Evolutionary conservation across 371 early-diverging fungal genomes (phyloP).

Genomic region (Antonospora locustae): DNA sequence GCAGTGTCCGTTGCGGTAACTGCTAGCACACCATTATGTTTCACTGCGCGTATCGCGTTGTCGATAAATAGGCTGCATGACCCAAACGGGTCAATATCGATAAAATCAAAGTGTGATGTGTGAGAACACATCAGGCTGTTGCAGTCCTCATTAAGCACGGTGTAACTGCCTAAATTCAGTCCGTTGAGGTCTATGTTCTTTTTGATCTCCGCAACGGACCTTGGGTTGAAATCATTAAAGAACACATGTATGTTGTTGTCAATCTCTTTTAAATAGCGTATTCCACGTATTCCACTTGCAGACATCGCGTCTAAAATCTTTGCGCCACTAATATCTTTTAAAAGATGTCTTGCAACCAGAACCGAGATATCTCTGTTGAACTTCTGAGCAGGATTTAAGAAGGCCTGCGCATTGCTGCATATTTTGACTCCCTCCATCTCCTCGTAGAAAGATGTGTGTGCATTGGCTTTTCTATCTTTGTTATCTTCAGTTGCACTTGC

Average conservation of each 20-base stretch:
- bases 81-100: conserved; percentile 85
- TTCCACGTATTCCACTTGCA: conserved; percentile 88
- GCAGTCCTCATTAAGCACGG: conserved; percentile 61
- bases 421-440: no score
- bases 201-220: conserved; percentile 75
- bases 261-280: conserved; percentile 90
- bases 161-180: conserved; percentile 61
- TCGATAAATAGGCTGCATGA: conserved; percentile 86
- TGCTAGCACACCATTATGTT: conserved; percentile 81
- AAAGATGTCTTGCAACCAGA: conserved; percentile 1
- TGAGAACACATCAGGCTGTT: conserved; percentile 42
- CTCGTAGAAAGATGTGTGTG: no score
- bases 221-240: conserved; percentile 76
- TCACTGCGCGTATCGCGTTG: conserved; percentile 75
- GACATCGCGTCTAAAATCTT: conserved; percentile 80
- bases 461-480: no score
- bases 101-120: conserved; percentile 52
- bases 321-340: conserved; percentile 22
- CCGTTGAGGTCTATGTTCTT: conserved; percentile 72
- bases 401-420: conserved; percentile 58
- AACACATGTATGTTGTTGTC: conserved; percentile 62
- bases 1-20: conserved; percentile 97
- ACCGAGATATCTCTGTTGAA: conserved; percentile 75
- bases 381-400: conserved; percentile 94
- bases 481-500: no score